These are phyloP conservation scores for Coffea humblotiana DNA, from an alignment of 305 asterid species.

Conservation along the genomic window DNA sequence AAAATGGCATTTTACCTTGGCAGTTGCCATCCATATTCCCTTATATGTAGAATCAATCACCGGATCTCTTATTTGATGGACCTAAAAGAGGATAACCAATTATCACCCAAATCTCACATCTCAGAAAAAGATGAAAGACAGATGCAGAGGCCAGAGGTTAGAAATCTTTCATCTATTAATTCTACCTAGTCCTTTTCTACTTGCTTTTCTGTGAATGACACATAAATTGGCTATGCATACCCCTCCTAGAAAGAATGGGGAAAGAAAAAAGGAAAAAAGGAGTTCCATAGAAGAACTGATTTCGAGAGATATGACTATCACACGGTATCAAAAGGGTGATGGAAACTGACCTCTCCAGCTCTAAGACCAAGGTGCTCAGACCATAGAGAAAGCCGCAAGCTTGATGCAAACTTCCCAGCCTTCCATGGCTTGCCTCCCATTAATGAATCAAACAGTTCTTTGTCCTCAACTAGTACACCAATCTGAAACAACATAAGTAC, in stretches of 20 bases:
- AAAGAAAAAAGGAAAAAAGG: no score
- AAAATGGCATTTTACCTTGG: constrained; percentile 50
- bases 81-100: constrained; percentile 37
- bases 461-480: constrained; percentile 85
- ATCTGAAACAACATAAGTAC: constrained; percentile 53
- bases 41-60: constrained; percentile 79
- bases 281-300: not conserved
- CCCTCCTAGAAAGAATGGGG: not conserved
- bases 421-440: constrained; percentile 80
- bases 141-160: not conserved
- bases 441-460: constrained; percentile 69
- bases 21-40: constrained; percentile 93
- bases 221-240: not conserved
- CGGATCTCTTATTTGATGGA: constrained; percentile 70
- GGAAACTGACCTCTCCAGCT: constrained; percentile 53
- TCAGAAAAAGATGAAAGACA: constrained; percentile 1
- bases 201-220: not conserved
- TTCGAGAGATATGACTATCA: not conserved
- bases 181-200: not conserved
- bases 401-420: constrained; percentile 86
- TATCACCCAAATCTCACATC: constrained; percentile 20
- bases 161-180: not conserved
- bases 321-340: not conserved
- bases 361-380: constrained; percentile 93
- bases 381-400: constrained; percentile 90